A percentile compares a stretch with the other conserved stretches of the same genome.
Evolutionary conservation across 495 filamentous ascomycete species (phyloP).

Genomic region (Aspergillus ellipticus): DNA sequence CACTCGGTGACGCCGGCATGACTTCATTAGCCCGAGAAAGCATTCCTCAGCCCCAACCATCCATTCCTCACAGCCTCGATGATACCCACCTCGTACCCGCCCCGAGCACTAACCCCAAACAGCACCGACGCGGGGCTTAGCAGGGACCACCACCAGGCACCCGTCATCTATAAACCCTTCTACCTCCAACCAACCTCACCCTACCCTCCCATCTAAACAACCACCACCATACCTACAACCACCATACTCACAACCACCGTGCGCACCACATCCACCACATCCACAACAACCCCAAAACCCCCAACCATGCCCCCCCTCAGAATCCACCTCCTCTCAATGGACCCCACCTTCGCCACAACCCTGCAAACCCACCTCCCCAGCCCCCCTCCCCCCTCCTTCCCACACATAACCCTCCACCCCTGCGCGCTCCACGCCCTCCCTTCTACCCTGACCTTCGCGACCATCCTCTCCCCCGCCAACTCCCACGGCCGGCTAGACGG

Average conservation of each 20-base stretch:
- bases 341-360: conserved; percentile 10
- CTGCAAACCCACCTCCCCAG: conserved; percentile 7
- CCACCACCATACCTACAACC: too few relatives aligned
- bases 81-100: background rate
- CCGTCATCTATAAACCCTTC: too few relatives aligned
- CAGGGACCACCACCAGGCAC: background rate
- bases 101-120: background rate
- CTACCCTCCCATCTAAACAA: too few relatives aligned
- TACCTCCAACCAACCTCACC: too few relatives aligned
- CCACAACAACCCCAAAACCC: background rate
- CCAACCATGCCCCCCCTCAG: conserved; percentile 1
- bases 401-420: background rate
- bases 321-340: conserved; percentile 20
- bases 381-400: conserved; percentile 3
- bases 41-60: background rate
- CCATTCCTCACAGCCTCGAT: background rate
- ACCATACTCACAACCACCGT: background rate
- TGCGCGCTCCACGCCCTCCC: conserved; percentile 7
- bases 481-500: conserved; percentile 50
- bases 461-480: conserved; percentile 52
- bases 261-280: background rate
- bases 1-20: too few relatives aligned
- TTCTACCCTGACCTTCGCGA: conserved; percentile 31
- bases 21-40: background rate
- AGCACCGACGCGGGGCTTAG: background rate